These are phyloP conservation scores for Wallemia hederae DNA, from an alignment of 1,284 basidiomycete genomes.

Conservation along the genomic window DNA sequence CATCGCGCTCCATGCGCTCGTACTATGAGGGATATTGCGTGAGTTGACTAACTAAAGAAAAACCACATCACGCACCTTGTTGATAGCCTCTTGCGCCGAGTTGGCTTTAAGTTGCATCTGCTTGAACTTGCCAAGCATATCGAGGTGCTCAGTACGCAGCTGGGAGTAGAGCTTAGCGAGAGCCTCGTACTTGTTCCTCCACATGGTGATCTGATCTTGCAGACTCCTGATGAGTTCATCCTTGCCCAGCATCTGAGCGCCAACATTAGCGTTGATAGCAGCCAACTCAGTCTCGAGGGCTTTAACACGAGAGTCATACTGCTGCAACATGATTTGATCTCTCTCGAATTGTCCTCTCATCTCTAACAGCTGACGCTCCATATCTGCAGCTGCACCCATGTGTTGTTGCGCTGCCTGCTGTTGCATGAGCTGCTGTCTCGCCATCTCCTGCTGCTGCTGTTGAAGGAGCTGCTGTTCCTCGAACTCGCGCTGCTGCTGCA, in stretches of 20 bases:
- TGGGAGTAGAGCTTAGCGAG: slow-evolving; percentile 97
- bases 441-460: slow-evolving; percentile 15
- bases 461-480: slow-evolving; percentile 61
- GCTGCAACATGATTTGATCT: slow-evolving; percentile 89
- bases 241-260: slow-evolving; percentile 65
- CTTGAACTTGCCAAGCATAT: slow-evolving; percentile 92
- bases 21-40: slow-evolving; percentile 27
- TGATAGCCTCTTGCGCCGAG: slow-evolving; percentile 94
- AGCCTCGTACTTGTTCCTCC: slow-evolving; percentile 98
- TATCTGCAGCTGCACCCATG: slow-evolving; percentile 43
- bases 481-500: slow-evolving; percentile 55
- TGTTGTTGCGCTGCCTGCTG: slow-evolving; percentile 21
- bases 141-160: slow-evolving; percentile 82
- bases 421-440: slow-evolving; percentile 40
- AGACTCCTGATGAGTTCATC: slow-evolving; percentile 87
- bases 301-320: slow-evolving; percentile 91
- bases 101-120: slow-evolving; percentile 93
- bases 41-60: not conserved
- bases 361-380: slow-evolving; percentile 67
- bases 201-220: slow-evolving; percentile 83
- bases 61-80: slow-evolving; percentile 19
- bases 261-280: slow-evolving; percentile 47
- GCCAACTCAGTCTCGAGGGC: slow-evolving; percentile 73
- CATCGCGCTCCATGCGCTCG: slow-evolving; percentile 95
- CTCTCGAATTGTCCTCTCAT: slow-evolving; percentile 95